phyloP scores from a whole-genome alignment of 805 yeast genomes.

The Zygoascus ofunaensis region DNA sequence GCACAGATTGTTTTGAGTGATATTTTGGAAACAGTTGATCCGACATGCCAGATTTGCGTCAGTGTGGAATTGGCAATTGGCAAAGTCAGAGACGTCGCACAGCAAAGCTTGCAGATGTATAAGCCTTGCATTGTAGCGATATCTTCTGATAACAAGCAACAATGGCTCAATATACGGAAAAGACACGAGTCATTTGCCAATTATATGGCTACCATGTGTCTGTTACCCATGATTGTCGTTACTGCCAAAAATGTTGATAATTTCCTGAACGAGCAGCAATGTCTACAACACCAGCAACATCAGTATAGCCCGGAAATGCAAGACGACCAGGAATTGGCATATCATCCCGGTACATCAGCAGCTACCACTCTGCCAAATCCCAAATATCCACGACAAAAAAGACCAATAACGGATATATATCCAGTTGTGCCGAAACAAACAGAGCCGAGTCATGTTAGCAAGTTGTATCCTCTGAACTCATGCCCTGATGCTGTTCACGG shows the following conservation, averaged over 20 bases:
- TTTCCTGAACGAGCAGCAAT: no score
- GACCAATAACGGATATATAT: background rate
- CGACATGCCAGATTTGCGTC: slow-evolving; percentile 22
- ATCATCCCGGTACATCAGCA: no score
- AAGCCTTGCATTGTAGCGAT: slow-evolving; percentile 50
- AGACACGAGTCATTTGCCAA: slow-evolving; percentile 47
- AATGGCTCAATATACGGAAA: slow-evolving; percentile 40
- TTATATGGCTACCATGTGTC: slow-evolving; percentile 52
- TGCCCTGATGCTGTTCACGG: background rate
- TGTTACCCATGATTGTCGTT: slow-evolving; percentile 57
- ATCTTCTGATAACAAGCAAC: slow-evolving; percentile 31
- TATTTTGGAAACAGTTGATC: slow-evolving; percentile 10
- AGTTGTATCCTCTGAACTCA: background rate
- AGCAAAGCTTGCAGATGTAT: slow-evolving; percentile 52
- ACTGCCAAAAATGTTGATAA: slow-evolving; percentile 28
- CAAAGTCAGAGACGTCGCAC: slow-evolving; percentile 44
- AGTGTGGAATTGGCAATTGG: slow-evolving; percentile 57
- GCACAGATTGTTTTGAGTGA: slow-evolving; percentile 13
- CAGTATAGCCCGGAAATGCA: no score
- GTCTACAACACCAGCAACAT: slow-evolving; percentile 4
- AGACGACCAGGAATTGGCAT: no score
- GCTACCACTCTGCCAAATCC: no score
- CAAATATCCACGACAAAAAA: no score
- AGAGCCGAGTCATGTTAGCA: background rate
- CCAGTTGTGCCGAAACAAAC: background rate